Evolutionary conservation across 306 rosid species (phyloP), one percentile per base, ranked within the genome.

Genomic region (Medicago arabica): DNA sequence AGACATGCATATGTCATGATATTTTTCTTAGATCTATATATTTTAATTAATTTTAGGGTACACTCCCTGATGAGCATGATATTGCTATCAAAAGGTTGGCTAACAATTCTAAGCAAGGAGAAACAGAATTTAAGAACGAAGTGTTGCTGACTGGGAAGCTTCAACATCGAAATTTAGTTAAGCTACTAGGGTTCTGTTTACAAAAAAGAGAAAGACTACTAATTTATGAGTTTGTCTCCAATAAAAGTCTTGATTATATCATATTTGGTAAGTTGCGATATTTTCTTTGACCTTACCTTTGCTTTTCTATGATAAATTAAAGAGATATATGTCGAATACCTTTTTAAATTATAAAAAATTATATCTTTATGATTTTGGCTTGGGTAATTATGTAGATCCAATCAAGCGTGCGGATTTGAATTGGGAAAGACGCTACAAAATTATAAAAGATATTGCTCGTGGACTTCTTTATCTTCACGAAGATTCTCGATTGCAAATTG

Each of bases 391-490:
- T 74, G 67, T 59, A 84, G 88, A 80, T 36, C 31, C 9, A 77
- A 57, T 40, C 75, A 77, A 53, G 14, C 57, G 58, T 4, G 40
- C 41, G 0, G 28, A 25, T 25, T 47, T 90, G 8, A 72, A 83
- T 57, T 88, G 96, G 89, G 79, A 51, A 36, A 60, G 19, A 8
- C 87, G 89, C 8, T 70, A 53, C 59, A 78, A 74, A 3, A 83
- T 90, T 31, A 78, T 88, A 15, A 31, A 13, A 19, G 92, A 88
- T 0, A 71, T 86, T 47, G 91, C 78, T 8, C 60, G 82, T 18
- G 92, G 90, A 18, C 73, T 86, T 25, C 78, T 80, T 4, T 88
- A 86, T 65, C 87, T 90, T 3, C 93, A 90, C 13, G 83, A 86
- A 63, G 89, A 88, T 53, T 90, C 89, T 65, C 76, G 71, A 0